Conservation (phyloP, 768 basidiomycete genomes). For the Mycena polygramma region DNA sequence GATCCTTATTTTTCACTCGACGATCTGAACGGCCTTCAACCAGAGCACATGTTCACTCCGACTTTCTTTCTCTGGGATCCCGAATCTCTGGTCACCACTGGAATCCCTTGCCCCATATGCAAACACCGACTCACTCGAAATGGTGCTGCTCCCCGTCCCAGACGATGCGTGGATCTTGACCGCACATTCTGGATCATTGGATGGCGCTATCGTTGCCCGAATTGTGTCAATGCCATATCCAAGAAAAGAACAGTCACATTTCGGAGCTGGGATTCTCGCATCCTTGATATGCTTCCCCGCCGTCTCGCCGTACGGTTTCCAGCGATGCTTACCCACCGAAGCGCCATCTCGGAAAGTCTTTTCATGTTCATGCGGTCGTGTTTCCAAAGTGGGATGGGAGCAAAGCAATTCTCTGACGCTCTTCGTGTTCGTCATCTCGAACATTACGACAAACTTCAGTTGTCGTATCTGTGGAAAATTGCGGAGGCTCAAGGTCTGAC, state of each 20-base stretch:
- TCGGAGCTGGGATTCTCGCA: slow-evolving; percentile 16
- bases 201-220: slow-evolving; percentile 40
- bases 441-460: slow-evolving; percentile 34
- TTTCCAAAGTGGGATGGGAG: slow-evolving; percentile 42
- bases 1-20: slow-evolving; percentile 5
- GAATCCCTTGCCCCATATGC: slow-evolving; percentile 9
- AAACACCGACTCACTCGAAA: too few species aligned
- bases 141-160: slow-evolving; percentile 11
- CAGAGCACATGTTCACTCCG: neutral
- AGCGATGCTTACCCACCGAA: slow-evolving; percentile 37
- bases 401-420: slow-evolving; percentile 43
- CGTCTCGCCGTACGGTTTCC: slow-evolving; percentile 31
- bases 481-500: neutral
- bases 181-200: slow-evolving; percentile 42
- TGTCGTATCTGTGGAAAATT: neutral
- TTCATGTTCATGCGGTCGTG: slow-evolving; percentile 38
- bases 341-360: slow-evolving; percentile 37
- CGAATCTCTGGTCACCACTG: neutral
- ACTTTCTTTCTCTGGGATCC: slow-evolving; percentile 17
- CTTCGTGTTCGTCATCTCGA: slow-evolving; percentile 38
- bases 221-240: slow-evolving; percentile 34
- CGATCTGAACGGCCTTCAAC: neutral
- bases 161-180: slow-evolving; percentile 38
- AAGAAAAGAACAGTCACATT: slow-evolving; percentile 29
- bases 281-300: neutral